Conservation (phyloP, 1,139 yeast species). For the Pichia sp. region DNA sequence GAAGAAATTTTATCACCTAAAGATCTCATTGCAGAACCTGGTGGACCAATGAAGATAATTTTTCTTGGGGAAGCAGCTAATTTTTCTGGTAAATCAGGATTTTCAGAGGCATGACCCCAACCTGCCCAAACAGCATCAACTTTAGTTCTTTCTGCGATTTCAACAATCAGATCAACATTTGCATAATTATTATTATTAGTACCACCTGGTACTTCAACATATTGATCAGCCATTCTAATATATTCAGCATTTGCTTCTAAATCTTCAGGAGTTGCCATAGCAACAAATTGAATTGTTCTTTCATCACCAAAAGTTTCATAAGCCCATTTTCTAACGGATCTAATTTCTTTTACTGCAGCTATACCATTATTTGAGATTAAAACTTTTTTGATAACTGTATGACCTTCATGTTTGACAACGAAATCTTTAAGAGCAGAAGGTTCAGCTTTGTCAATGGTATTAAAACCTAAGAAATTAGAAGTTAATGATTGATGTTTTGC, state of each 20-base stretch:
- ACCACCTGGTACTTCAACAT: slow-evolving; percentile 98
- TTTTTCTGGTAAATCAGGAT: slow-evolving; percentile 88
- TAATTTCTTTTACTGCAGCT: slow-evolving; percentile 96
- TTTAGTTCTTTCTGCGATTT: slow-evolving; percentile 91
- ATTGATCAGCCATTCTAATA: slow-evolving; percentile 98
- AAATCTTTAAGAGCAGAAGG: slow-evolving; percentile 75
- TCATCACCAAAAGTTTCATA: slow-evolving; percentile 97
- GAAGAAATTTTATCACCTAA: slow-evolving; percentile 96
- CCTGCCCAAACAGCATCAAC: slow-evolving; percentile 99
- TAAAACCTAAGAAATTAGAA: slow-evolving; percentile 71
- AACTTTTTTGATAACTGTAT: slow-evolving; percentile 84
- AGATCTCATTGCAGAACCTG: slow-evolving; percentile 99
- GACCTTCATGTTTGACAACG: slow-evolving; percentile 84
- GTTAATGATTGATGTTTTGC: slow-evolving; percentile 42
- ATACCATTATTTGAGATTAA: slow-evolving; percentile 97
- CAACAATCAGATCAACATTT: slow-evolving; percentile 94
- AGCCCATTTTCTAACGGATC: slow-evolving; percentile 97
- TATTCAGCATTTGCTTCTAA: slow-evolving; percentile 95
- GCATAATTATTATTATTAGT: slow-evolving; percentile 98
- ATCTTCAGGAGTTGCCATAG: slow-evolving; percentile 99
- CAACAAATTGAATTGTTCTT: slow-evolving; percentile 87
- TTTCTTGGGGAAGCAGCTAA: slow-evolving; percentile 86
- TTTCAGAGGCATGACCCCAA: slow-evolving; percentile 99
- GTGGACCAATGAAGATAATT: slow-evolving; percentile 93
- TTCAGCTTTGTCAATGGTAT: slow-evolving; percentile 68